Base-by-base conservation (phyloP, 805 yeast genomes). In the Saccharomycopsis lassenensis region DNA sequence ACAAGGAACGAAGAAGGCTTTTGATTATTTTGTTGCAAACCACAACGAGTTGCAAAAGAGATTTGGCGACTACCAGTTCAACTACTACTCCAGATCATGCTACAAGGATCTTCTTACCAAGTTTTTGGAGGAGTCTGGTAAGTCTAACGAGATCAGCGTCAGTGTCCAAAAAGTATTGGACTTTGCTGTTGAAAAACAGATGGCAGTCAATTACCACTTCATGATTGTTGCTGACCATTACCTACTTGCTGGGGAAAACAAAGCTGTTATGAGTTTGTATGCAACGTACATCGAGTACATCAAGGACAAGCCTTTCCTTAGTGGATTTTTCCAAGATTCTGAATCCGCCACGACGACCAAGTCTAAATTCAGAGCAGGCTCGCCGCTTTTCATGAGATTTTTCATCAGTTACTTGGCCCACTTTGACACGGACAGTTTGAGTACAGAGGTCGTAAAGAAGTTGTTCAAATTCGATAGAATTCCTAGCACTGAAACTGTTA, bases 401-500 rank as follows among this genome's bases (percentile, higher is more conserved):
- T 35, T 35, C 21, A 25, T 38, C 10, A 23, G 40, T 14, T 41
- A 41, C 27, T 27, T 41, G 30, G 15, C 20, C 10, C 38, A 33
- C 33, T 23, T 32, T 14, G 7, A 30, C 4, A 15, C 20, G 24
- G 26, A 35, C 24, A 33, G 31, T 8, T 25, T 38, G 15, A 19
- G 30, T 8, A 26, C 35, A 5, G 37, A 32, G 19, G 7, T 11
- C 17, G 31, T 29, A 15, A 25, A 32, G n/a, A 14, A 23, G 11
- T 8, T 37, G 3, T 32, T 40, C 18, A 31, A 30, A 14, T 10
- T 24, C 7, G 15, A 14, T 10, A 19, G 23, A 16, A 14, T 21
- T n/a, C 18, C 25, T 14, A 26, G 20, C 16, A 25, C 19, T 12
- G 31, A 25, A 7, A 23, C 20, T 7, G 27, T 25, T 14, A 33